Conservation (phyloP, 2,329 filamentous ascomycete species). For the Seiridium unicorne region DNA sequence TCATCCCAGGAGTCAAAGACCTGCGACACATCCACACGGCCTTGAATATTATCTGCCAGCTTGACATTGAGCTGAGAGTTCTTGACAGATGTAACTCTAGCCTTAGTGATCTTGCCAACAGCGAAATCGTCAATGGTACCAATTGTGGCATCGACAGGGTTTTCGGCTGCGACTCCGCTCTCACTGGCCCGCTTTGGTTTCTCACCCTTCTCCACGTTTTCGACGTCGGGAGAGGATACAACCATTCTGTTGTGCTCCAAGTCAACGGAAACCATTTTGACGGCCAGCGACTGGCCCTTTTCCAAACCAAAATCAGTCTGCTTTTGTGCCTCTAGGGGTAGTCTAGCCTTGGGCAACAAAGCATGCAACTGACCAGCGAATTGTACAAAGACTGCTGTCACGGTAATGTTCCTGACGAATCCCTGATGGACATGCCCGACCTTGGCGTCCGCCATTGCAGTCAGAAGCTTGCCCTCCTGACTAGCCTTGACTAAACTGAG, state of each 20-base stretch:
- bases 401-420: constrained; percentile 82
- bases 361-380: constrained; percentile 78
- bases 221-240: constrained; percentile 45
- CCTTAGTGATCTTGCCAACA: constrained; percentile 72
- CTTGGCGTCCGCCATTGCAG: constrained; percentile 67
- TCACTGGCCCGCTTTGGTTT: constrained; percentile 31
- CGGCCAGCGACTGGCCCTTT: constrained; percentile 72
- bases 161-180: constrained; percentile 36
- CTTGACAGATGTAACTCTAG: constrained; percentile 79
- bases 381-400: constrained; percentile 82
- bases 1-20: constrained; percentile 86
- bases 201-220: constrained; percentile 40
- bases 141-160: constrained; percentile 61
- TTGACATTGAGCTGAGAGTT: constrained; percentile 90
- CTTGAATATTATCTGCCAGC: constrained; percentile 82
- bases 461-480: constrained; percentile 70
- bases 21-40: constrained; percentile 91
- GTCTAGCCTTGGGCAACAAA: constrained; percentile 74
- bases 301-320: constrained; percentile 76
- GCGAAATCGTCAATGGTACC: constrained; percentile 68
- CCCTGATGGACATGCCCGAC: constrained; percentile 69
- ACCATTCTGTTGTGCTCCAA: constrained; percentile 67
- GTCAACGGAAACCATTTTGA: constrained; percentile 72
- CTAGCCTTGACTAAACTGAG: constrained; percentile 75
- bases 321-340: constrained; percentile 67